Percentiles rank a stretch among this genome's conserved stretches.
Evolutionary conservation across 2,329 filamentous ascomycete genomes (phyloP).

Genomic region (Fusarium azukiicola): DNA sequence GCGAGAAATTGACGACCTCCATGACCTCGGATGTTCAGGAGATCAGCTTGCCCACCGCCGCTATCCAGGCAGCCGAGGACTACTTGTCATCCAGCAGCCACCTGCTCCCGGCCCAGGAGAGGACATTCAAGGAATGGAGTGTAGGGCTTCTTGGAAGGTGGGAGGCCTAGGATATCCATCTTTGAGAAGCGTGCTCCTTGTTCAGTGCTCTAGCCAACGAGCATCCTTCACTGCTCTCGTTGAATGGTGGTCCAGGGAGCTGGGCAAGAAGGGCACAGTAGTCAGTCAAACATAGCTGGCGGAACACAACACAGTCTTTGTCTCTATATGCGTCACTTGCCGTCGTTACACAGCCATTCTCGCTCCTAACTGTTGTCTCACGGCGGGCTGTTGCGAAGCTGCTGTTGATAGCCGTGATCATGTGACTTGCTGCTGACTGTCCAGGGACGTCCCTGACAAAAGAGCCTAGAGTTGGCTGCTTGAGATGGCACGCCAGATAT

Average conservation of each 20-base stretch:
- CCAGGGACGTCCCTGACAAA: neutral
- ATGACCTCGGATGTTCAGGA: conserved; percentile 80
- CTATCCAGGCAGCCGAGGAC: conserved; percentile 69
- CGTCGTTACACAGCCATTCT: neutral
- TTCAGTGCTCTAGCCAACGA: neutral
- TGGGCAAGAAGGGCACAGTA: neutral
- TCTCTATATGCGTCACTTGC: neutral
- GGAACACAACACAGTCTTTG: neutral
- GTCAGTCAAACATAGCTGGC: neutral
- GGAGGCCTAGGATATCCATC: conserved; percentile 35
- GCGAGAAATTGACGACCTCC: conserved; percentile 71
- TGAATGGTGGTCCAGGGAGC: neutral
- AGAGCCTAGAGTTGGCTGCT: conserved; percentile 3
- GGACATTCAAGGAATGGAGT: conserved; percentile 82
- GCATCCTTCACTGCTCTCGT: neutral
- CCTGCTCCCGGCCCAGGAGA: conserved; percentile 76
- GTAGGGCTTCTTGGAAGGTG: conserved; percentile 79
- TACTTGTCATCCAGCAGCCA: conserved; percentile 71
- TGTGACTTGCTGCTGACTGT: neutral
- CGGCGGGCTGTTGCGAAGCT: no score
- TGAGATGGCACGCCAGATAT: conserved; percentile 1
- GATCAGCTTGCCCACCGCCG: conserved; percentile 73
- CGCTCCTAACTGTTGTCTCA: no score
- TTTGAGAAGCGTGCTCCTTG: neutral
- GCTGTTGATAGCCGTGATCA: neutral